Conservation (phyloP, 2,329 filamentous ascomycete species). For the Colletotrichum sp. region DNA sequence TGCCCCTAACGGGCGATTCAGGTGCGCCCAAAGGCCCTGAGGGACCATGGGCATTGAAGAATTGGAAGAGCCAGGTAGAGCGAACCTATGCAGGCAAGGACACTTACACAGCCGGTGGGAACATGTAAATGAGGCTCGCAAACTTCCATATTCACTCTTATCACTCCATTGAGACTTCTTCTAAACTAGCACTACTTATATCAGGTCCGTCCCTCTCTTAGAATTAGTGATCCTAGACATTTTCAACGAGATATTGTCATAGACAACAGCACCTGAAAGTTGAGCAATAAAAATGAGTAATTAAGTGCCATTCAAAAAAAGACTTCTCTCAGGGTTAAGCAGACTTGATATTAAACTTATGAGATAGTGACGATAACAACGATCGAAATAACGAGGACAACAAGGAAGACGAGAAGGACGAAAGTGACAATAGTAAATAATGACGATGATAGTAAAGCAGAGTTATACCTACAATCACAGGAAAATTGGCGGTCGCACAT, state of each 20-base stretch:
- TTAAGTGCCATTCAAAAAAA: neutral
- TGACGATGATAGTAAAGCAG: neutral
- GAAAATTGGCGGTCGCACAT: no score
- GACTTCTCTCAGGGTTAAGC: neutral
- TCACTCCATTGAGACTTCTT: fast-evolving
- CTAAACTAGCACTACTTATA: fast-evolving
- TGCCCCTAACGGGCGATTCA: neutral
- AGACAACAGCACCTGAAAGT: neutral
- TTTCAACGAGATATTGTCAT: neutral
- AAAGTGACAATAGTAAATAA: no score
- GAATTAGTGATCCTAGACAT: fast-evolving
- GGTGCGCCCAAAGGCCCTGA: neutral
- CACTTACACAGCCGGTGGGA: neutral
- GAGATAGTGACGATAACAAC: no score
- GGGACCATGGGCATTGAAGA: neutral
- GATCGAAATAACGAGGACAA: no score
- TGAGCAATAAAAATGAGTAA: neutral
- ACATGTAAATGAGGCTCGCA: no score
- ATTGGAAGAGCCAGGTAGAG: neutral
- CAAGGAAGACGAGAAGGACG: fast-evolving
- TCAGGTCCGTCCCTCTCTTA: fast-evolving
- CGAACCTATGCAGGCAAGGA: neutral
- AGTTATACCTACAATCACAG: no score
- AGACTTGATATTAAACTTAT: no score
- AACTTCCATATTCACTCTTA: no score